These are phyloP conservation scores for Gautieria morchelliformis DNA, from an alignment of 768 basidiomycete species.

Conservation along the genomic window DNA sequence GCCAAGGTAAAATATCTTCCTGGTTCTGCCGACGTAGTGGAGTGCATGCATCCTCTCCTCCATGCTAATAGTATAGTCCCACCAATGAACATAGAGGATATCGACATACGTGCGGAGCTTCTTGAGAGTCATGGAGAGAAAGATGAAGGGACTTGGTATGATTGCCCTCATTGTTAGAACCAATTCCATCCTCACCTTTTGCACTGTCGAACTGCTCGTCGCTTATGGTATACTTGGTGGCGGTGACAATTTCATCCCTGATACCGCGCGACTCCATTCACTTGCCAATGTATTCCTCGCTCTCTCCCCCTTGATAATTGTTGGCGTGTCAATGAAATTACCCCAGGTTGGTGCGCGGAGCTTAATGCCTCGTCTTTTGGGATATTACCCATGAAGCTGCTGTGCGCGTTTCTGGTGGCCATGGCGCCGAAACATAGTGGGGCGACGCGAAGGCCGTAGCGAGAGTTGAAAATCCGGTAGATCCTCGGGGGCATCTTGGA, in stretches of 20 bases:
- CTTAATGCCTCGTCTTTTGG: conserved; percentile 20
- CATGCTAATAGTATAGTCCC: conserved; percentile 28
- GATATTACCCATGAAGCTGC: conserved; percentile 15
- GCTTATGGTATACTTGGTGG: conserved; percentile 12
- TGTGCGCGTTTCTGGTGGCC: conserved; percentile 35
- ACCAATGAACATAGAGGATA: conserved; percentile 22
- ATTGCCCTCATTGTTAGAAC: conserved; percentile 20
- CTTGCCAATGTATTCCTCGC: conserved; percentile 31
- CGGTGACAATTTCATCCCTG: conserved; percentile 29
- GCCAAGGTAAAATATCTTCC: conserved; percentile 36
- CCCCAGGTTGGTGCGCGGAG: conserved; percentile 23
- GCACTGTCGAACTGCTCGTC: conserved; percentile 18
- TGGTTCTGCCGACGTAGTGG: conserved; percentile 29
- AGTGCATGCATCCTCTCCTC: conserved; percentile 33
- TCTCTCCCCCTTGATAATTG: conserved; percentile 19
- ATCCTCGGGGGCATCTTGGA: too few relatives aligned
- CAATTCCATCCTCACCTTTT: conserved; percentile 19
- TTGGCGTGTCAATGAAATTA: conserved; percentile 26
- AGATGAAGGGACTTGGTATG: conserved; percentile 11
- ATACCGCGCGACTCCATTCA: conserved; percentile 28
- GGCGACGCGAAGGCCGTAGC: conserved; percentile 26
- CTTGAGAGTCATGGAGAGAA: conserved; percentile 13
- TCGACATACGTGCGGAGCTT: conserved; percentile 25
- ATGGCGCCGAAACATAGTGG: conserved; percentile 33
- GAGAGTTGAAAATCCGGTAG: too few relatives aligned